Evolutionary conservation across 2,329 filamentous ascomycete genomes (phyloP), one percentile per base, ranked within the genome.

Genomic region (Gaeumannomyces tritici): DNA sequence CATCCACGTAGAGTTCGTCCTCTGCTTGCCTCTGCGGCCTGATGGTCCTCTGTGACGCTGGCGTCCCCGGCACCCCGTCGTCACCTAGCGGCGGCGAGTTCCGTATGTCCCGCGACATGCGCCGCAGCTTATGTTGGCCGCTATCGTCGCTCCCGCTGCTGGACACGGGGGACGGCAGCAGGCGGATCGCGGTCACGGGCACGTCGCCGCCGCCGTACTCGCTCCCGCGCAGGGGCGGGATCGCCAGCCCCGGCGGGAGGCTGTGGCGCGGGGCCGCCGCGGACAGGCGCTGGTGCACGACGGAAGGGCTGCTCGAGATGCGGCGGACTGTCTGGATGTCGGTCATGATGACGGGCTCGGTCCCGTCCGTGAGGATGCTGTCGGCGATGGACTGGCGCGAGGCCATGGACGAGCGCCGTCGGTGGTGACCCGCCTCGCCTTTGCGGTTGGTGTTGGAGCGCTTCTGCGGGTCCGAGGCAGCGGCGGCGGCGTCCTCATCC

Each of bases 291-390:
- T n/a, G 27, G 21, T 58, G 56, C 9, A 58, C 56, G 29, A 58
- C 21, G 1, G 56, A 58, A 4, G 56, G 21, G 21, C 26, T 29
- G 56, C 56, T 58, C 56, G 56, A 58, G 56, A 58, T 58, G 13
- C 56, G 27, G 26, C 56, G 56, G 18, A 58, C 56, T 9, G 1
- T 31, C 29, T 33, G 56, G 26, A 33, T n/a, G 21, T 58, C 56
- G 26, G 56, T 58, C 56, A 70, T 65, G 1, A 72, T 57, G n/a
- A 70, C 69, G 1, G 73, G 71, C 13, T 73, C 73, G 1, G 70
- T 73, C 27, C 67, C 69, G 15, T 68, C 70, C 4, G 72, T 72
- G n/a, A 68, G 64, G 27, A 75, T 65, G 64, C 74, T 75, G 28
- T 72, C 71, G 8, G 71, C 67, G 13, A 73, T 68, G 12, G 73